Evolutionary conservation across 305 asterid genomes (phyloP).

Genomic region (Ajuga reptans): DNA sequence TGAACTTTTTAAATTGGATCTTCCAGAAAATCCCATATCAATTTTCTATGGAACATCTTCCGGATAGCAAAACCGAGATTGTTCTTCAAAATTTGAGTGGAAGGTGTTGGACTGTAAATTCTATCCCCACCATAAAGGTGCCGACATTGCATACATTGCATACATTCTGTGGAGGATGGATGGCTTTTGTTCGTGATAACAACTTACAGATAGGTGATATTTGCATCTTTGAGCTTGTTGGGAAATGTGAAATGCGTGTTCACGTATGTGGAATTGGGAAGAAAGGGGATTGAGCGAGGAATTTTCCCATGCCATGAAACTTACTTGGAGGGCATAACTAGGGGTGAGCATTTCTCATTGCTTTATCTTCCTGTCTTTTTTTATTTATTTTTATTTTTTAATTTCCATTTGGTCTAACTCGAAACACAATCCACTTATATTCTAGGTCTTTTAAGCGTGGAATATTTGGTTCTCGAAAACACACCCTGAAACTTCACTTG

Average conservation of each 20-base stretch:
- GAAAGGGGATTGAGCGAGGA: too few relatives aligned
- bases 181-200: slow-evolving; percentile 88
- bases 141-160: slow-evolving; percentile 44
- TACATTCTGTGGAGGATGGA: slow-evolving; percentile 97
- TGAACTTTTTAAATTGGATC: slow-evolving; percentile 13
- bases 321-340: too few relatives aligned
- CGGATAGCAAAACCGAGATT: slow-evolving; percentile 64
- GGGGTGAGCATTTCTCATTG: slow-evolving; percentile 22
- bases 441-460: neutral
- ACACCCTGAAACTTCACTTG: neutral
- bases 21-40: slow-evolving; percentile 78
- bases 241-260: slow-evolving; percentile 73
- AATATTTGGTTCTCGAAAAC: neutral
- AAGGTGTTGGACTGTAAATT: slow-evolving; percentile 77
- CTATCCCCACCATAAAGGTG: slow-evolving; percentile 79
- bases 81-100: slow-evolving; percentile 73
- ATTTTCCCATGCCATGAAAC: too few relatives aligned
- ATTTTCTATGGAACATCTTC: slow-evolving; percentile 77
- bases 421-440: too few relatives aligned
- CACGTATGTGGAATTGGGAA: slow-evolving; percentile 64
- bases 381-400: too few relatives aligned
- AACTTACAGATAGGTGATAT: slow-evolving; percentile 82
- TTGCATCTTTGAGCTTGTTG: slow-evolving; percentile 87
- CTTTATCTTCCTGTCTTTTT: neutral
- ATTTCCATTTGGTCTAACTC: too few relatives aligned